phyloP scores from a whole-genome alignment of 2,329 filamentous ascomycete species.

The Ceratocystis colombiana region DNA sequence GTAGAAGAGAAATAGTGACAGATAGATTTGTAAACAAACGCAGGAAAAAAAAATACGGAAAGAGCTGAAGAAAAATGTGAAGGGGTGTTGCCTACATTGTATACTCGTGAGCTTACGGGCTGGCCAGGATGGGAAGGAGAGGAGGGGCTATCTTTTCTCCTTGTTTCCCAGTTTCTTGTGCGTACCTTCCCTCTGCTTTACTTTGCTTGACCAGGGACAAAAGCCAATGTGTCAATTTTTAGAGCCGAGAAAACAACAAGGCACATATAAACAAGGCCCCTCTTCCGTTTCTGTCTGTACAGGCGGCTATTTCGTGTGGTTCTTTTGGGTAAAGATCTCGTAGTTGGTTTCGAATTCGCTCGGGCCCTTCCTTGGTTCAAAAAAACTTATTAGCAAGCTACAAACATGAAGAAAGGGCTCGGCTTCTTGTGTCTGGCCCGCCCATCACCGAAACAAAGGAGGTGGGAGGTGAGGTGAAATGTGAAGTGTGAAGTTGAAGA shows the following conservation, averaged over 20 bases:
- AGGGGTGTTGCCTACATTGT: slow-evolving; percentile 7
- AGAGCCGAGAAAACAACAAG: background rate
- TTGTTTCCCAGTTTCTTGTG: too few species aligned
- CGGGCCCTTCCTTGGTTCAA: slow-evolving; percentile 5
- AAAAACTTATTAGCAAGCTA: background rate
- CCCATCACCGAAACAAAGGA: slow-evolving; percentile 13
- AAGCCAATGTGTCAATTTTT: slow-evolving; percentile 11
- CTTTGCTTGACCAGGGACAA: background rate
- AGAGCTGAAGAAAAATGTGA: background rate
- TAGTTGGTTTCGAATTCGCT: slow-evolving; percentile 16
- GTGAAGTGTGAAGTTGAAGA: background rate
- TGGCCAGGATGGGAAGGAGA: background rate
- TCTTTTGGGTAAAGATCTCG: slow-evolving; percentile 15
- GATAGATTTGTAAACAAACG: background rate
- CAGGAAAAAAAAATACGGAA: background rate
- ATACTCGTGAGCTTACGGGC: background rate
- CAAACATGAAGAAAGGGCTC: slow-evolving; percentile 1
- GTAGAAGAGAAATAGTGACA: background rate
- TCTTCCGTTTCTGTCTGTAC: background rate
- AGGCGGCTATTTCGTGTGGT: background rate
- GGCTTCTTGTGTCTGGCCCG: background rate
- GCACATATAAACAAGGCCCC: background rate
- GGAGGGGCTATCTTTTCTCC: slow-evolving; percentile 8
- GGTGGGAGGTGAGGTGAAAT: background rate
- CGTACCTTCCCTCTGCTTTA: background rate